Percentiles rank a stretch among this genome's conserved stretches.
Conservation (phyloP, 805 yeast genomes). For the Nakazawaea sp. region DNA sequence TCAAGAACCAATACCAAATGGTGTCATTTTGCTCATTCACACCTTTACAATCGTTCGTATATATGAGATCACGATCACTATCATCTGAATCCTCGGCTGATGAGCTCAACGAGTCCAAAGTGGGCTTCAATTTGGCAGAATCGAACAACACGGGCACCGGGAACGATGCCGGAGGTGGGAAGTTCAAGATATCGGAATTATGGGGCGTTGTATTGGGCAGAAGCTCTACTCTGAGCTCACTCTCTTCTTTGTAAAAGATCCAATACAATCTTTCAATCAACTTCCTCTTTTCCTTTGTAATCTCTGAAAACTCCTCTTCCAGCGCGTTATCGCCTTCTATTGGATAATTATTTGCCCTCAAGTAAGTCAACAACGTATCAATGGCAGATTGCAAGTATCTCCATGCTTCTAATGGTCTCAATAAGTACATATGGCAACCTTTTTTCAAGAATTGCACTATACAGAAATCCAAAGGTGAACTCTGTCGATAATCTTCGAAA, state of each 20-base stretch:
- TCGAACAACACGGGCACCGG: slow-evolving; percentile 10
- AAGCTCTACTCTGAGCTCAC: slow-evolving; percentile 10
- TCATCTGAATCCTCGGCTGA: slow-evolving; percentile 4
- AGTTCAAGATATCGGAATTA: slow-evolving; percentile 9
- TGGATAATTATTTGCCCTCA: slow-evolving; percentile 1
- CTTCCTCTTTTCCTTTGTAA: slow-evolving; percentile 4
- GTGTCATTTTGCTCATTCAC: slow-evolving; percentile 19
- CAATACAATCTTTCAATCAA: slow-evolving; percentile 11
- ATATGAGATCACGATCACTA: slow-evolving; percentile 5
- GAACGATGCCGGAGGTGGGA: slow-evolving; percentile 10
- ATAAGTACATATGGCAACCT: slow-evolving; percentile 7
- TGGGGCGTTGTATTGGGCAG: slow-evolving; percentile 4
- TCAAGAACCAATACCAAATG: slow-evolving; percentile 31
- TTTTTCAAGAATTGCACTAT: slow-evolving; percentile 6
- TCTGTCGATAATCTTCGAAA: background rate
- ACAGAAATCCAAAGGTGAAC: background rate
- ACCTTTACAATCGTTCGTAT: slow-evolving; percentile 11
- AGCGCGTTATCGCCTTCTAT: background rate
- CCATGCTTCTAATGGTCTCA: slow-evolving; percentile 10
- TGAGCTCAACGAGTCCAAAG: background rate
- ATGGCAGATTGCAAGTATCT: slow-evolving; percentile 2
- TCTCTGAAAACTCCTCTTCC: background rate
- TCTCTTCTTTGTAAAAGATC: slow-evolving; percentile 10
- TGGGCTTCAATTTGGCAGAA: background rate
- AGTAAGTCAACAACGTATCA: background rate